A percentile compares a stretch with the other conserved stretches of the same genome.
Conservation (phyloP, 306 rosid genomes). For the Begonia loranthoides region DNA sequence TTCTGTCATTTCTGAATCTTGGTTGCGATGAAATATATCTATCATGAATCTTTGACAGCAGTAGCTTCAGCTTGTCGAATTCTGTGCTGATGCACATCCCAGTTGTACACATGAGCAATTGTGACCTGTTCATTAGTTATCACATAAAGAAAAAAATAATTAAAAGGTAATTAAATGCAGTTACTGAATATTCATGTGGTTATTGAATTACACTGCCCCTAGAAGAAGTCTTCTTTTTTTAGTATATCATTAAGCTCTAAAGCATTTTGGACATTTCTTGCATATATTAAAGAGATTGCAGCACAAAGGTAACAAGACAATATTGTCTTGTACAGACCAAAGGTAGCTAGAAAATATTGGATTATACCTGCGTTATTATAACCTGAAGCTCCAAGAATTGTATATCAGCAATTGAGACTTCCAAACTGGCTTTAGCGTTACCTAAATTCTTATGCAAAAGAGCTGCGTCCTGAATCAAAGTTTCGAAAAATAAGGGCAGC, state of each 20-base stretch:
- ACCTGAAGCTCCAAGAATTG: slow-evolving; percentile 85
- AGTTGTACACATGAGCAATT: slow-evolving; percentile 77
- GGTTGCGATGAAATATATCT: slow-evolving; percentile 2
- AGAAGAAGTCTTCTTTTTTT: no score
- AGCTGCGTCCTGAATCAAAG: slow-evolving; percentile 49
- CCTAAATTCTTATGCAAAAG: slow-evolving; percentile 61
- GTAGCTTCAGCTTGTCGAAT: slow-evolving; percentile 30
- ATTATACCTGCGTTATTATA: slow-evolving; percentile 74
- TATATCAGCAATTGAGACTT: slow-evolving; percentile 69
- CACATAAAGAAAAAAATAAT: not conserved
- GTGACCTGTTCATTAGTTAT: slow-evolving; percentile 48
- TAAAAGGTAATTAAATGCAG: slow-evolving; percentile 1
- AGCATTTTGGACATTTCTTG: not conserved
- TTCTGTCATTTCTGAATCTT: slow-evolving; percentile 15
- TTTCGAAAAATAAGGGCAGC: not conserved
- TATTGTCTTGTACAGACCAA: no score
- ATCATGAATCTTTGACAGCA: slow-evolving; percentile 28
- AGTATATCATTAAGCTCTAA: not conserved
- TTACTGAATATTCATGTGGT: no score
- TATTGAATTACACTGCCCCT: not conserved
- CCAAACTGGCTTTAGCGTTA: slow-evolving; percentile 76
- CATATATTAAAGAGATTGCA: not conserved
- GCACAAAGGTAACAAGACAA: no score
- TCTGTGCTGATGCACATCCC: slow-evolving; percentile 87
- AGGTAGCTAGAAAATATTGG: no score